Evolutionary conservation across 2,329 filamentous ascomycete species (phyloP).

Genomic region (Aspergillus ochraceus): DNA sequence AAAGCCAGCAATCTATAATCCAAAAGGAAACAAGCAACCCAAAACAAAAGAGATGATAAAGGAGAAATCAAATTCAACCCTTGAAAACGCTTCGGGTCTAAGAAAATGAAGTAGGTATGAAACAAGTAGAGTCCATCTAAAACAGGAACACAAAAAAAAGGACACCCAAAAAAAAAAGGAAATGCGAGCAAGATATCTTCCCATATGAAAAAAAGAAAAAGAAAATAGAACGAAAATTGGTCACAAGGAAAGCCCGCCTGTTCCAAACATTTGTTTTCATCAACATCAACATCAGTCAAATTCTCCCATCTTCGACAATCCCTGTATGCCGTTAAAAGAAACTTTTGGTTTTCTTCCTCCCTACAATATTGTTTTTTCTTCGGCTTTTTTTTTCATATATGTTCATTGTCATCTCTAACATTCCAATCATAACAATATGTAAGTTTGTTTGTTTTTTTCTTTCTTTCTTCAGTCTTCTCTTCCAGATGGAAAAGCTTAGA

Average conservation of each 20-base stretch:
- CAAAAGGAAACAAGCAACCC: background rate
- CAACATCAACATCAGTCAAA: background rate
- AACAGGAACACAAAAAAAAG: constrained; percentile 8
- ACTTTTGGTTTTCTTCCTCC: constrained; percentile 15
- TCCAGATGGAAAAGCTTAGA: constrained; percentile 55
- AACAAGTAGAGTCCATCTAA: constrained; percentile 23
- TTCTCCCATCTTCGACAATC: constrained; percentile 11
- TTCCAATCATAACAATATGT: constrained; percentile 31
- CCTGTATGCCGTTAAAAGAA: constrained; percentile 23
- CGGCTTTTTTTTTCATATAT: constrained; percentile 6
- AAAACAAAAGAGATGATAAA: background rate
- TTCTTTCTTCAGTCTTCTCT: background rate
- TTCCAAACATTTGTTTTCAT: constrained; percentile 6
- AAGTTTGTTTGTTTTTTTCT: background rate
- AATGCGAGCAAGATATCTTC: constrained; percentile 22
- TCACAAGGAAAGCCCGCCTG: constrained; percentile 2
- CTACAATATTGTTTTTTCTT: constrained; percentile 10
- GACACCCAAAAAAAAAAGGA: constrained; percentile 17
- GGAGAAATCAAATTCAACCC: constrained; percentile 18
- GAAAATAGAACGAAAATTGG: constrained; percentile 8
- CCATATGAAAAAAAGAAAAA: constrained; percentile 14
- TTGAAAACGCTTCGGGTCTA: constrained; percentile 21
- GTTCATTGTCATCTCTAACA: constrained; percentile 28
- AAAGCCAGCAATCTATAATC: background rate
- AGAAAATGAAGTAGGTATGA: constrained; percentile 21